Conservation (phyloP, 306 rosid genomes). For the Prunus mongolica region DNA sequence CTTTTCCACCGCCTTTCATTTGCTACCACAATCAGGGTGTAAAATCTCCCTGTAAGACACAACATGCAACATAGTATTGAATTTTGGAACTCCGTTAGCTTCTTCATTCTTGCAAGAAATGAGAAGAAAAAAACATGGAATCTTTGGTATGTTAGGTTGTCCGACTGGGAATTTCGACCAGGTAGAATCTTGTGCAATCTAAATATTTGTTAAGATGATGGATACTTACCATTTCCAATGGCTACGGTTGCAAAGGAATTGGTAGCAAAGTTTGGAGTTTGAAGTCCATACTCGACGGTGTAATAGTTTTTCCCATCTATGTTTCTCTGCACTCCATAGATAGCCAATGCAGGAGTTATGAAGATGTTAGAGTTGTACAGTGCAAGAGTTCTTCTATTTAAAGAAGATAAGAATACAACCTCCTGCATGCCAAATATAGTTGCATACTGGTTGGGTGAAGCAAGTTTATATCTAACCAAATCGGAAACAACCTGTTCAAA, state of each 20-base stretch:
- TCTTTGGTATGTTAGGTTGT: not conserved
- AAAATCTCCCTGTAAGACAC: conserved; percentile 58
- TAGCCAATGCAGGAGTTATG: conserved; percentile 1
- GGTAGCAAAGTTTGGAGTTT: conserved; percentile 59
- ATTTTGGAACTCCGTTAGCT: not conserved
- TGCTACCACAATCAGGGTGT: conserved; percentile 81
- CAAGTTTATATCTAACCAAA: conserved; percentile 68
- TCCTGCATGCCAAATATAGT: conserved; percentile 70
- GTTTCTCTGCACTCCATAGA: conserved; percentile 47
- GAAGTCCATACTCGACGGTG: conserved; percentile 71
- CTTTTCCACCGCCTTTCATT: conserved; percentile 92
- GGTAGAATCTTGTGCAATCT: not conserved
- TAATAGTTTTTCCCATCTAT: conserved; percentile 85
- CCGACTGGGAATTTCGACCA: not conserved
- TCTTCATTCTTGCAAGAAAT: no score
- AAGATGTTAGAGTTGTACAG: not conserved
- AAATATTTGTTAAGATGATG: not conserved
- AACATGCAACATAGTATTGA: not conserved
- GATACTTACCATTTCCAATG: conserved; percentile 73
- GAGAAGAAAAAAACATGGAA: no score
- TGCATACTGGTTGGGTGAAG: conserved; percentile 85
- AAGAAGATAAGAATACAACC: conserved; percentile 34
- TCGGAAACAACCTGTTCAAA: conserved; percentile 45
- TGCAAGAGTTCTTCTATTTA: not conserved
- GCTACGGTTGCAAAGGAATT: conserved; percentile 79